A percentile compares a stretch with the other conserved stretches of the same genome.
These are phyloP conservation scores for Syncephalastrum racemosum DNA, from an alignment of 371 early-diverging fungal species.

Conservation along the genomic window DNA sequence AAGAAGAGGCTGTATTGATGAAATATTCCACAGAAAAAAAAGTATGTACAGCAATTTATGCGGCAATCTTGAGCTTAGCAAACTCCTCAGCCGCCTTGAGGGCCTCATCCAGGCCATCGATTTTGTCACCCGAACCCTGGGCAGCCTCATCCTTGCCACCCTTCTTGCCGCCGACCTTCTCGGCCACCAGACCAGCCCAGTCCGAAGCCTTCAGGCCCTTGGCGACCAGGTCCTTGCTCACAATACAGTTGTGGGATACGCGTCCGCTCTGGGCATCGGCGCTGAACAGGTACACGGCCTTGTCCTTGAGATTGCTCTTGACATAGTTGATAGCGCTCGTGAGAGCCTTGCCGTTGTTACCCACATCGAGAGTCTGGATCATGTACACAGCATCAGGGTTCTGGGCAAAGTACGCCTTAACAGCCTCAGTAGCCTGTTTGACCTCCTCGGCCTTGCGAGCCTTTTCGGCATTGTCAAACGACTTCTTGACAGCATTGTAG, in stretches of 20 bases:
- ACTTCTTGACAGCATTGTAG: constrained; percentile 75
- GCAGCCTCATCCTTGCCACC: constrained; percentile 89
- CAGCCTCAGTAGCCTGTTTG: constrained; percentile 78
- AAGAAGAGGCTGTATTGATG: no score
- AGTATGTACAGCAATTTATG: constrained; percentile 18
- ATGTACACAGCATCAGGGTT: constrained; percentile 63
- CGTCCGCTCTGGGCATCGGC: constrained; percentile 69
- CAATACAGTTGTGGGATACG: constrained; percentile 84
- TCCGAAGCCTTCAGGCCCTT: constrained; percentile 86
- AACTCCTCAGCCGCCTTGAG: constrained; percentile 73
- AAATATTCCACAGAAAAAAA: neutral
- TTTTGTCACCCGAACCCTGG: constrained; percentile 75
- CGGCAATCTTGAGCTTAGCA: constrained; percentile 65
- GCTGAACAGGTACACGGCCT: constrained; percentile 84
- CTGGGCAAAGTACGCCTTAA: constrained; percentile 76
- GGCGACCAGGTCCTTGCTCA: constrained; percentile 63
- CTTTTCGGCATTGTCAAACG: constrained; percentile 88
- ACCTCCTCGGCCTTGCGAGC: constrained; percentile 80
- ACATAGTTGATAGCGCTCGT: constrained; percentile 75
- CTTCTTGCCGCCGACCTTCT: constrained; percentile 86
- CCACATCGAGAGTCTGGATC: constrained; percentile 67
- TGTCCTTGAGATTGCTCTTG: constrained; percentile 71
- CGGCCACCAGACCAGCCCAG: constrained; percentile 85
- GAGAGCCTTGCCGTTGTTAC: constrained; percentile 74
- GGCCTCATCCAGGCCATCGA: constrained; percentile 71